Evolutionary conservation across 2,329 filamentous ascomycete species (phyloP), one percentile per base, ranked within the genome.

Genomic region (Pleochaeta shiraiana): DNA sequence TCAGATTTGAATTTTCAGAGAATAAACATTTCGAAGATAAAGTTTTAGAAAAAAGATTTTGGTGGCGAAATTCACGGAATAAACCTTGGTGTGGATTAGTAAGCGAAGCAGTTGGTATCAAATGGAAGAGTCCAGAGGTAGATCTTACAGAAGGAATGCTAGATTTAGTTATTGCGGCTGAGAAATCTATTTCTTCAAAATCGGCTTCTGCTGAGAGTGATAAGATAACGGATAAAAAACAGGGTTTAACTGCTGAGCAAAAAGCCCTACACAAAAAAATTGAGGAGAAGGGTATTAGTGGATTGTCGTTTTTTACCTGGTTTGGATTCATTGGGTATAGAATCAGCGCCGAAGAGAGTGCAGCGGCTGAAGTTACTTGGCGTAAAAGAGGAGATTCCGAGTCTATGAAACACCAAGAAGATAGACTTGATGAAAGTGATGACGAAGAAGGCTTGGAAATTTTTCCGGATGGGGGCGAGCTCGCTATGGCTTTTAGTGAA

Each of bases 1-100:
- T 95, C 78, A 84, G 77, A 67, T 90, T 93, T 72, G 84, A 88
- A 71, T 95, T 95, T 75, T 76, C 76, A 66, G 81, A 84, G 67
- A 97, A 97, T 76, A 84, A 90, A 62, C 85, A 85, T 77, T 95
- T 97, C 71, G 81, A 85, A 73, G 81, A 95, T 76, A 79, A 77
- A 64, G 81, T 84, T 64, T 76, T 97, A 61, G 87, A 92, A 77
- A 97, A 97, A 84, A 88, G 87, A 73, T 95, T 97, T 76, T 92
- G 86, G 82, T 90, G 86, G 79, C 84, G 91, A 69, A 81, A 81
- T 73, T 78, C 81, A 66, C 81, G 79, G 73, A 81, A 85, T 72
- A 80, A 82, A 71, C 33, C 55, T 11, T 90, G 83, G 83, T 78
- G 81, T 39, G 88, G 88, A 39, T 80, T 95, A 37, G 89, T 96